Base-by-base conservation (phyloP, 2,329 filamentous ascomycete species). In the Sphaerulina musiva region DNA sequence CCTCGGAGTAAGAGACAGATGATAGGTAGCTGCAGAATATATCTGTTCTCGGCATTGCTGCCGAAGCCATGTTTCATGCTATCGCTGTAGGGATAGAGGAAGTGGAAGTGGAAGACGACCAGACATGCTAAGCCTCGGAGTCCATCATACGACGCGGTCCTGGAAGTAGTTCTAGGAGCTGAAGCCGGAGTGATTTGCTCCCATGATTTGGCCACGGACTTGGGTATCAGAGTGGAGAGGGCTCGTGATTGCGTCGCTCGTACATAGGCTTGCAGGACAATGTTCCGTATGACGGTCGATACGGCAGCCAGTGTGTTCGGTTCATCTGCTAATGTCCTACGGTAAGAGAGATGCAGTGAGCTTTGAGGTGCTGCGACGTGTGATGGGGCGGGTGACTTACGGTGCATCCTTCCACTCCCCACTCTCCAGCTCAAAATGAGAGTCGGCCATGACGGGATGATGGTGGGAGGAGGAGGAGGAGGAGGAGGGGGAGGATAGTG, bases 81-180 rank as follows among this genome's bases (percentile, higher is more conserved):
- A 20, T 53, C 49, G 8, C 47, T 55, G 41, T 52, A 58, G 1
- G 53, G 49, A 31, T 54, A 56, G 4, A 54, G 36, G 44, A 55
- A 58, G 40, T 60, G 58, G 26, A 56, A 58, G 46, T 58, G 54
- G 58, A 60, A 60, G 9, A 60, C 58, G 23, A 58, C 31, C n/a
- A 58, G 48, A 26, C 55, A 58, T 29, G 55, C 55, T 20, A 60
- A 3, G 11, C 58, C 57, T 23, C 54, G 57, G 6, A 59, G 53
- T 10, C 57, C 55, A 49, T 59, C 51, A 26, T 54, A 54, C 8
- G 36, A 47, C 8, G 56, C 51, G 26, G 50, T 59, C 4, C 48
- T 41, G 4, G 52, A 54, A 8, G 31, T 14, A 7, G 46, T 29
- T n/a, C 42, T 31, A 6, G 41, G 14, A 26, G 41, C 14, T 23